These are phyloP conservation scores for Rhytidiadelphus loreus DNA, from an alignment of 225 moss, liverwort and hornwort species.

Conservation along the genomic window DNA sequence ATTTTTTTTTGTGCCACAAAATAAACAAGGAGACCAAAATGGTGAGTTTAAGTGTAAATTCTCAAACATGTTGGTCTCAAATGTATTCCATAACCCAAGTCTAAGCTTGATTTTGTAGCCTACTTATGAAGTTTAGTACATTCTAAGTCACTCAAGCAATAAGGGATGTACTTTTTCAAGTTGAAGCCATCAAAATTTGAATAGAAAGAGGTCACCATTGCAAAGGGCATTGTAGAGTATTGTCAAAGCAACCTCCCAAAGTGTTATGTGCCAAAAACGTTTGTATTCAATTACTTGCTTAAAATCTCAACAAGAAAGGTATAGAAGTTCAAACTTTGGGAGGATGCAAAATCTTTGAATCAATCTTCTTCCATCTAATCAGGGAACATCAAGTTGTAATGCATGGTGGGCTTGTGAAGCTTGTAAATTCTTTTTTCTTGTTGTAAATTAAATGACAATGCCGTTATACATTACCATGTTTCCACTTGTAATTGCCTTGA, in stretches of 20 bases:
- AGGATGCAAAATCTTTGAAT: conserved; percentile 14
- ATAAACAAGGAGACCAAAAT: too few relatives aligned
- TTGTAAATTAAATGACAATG: not conserved
- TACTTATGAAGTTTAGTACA: too few relatives aligned
- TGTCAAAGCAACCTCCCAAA: conserved; percentile 31
- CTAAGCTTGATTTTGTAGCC: too few relatives aligned
- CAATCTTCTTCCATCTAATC: not conserved
- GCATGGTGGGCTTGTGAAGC: not conserved
- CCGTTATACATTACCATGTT: not conserved
- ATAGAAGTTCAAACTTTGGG: conserved; percentile 39
- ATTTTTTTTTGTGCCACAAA: too few relatives aligned
- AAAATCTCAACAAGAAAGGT: conserved; percentile 62
- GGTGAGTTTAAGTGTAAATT: too few relatives aligned
- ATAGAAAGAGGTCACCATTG: not conserved
- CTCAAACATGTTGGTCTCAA: too few relatives aligned
- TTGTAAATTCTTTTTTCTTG: not conserved
- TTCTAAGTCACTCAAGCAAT: too few relatives aligned
- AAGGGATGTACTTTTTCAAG: too few relatives aligned
- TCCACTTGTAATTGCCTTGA: not conserved
- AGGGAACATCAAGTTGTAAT: not conserved
- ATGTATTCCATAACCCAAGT: too few relatives aligned
- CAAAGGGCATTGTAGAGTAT: conserved; percentile 19
- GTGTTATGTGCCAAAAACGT: conserved; percentile 40
- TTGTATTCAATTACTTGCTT: conserved; percentile 47
- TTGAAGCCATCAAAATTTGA: too few relatives aligned